phyloP scores from a whole-genome alignment of 441 rosid species.

The Adansonia madagascariensis region DNA sequence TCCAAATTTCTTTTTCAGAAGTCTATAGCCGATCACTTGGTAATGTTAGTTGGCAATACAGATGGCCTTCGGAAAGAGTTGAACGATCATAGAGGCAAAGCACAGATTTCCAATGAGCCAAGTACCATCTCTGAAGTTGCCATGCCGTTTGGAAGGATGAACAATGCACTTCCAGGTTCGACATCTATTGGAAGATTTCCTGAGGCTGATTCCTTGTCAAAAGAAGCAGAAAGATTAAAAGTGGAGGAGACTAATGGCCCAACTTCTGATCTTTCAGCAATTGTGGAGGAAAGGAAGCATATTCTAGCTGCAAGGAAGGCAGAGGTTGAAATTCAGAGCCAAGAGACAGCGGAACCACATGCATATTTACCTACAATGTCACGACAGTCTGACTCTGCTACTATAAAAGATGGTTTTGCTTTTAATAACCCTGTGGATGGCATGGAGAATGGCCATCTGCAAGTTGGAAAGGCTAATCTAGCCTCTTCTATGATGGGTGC shows the following conservation, averaged over 20 bases:
- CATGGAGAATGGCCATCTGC: conserved; percentile 49
- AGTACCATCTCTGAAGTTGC: conserved; percentile 49
- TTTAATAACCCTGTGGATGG: conserved; percentile 36
- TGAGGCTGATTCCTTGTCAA: conserved; percentile 51
- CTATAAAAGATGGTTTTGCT: conserved; percentile 40
- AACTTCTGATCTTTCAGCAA: conserved; percentile 38
- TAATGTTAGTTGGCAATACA: conserved; percentile 48
- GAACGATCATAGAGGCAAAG: conserved; percentile 58
- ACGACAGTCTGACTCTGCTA: conserved; percentile 45
- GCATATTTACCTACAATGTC: conserved; percentile 35
- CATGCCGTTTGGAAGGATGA: conserved; percentile 53
- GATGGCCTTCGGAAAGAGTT: conserved; percentile 64
- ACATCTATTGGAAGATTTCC: conserved; percentile 55
- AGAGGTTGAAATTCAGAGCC: conserved; percentile 56
- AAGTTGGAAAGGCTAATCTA: conserved; percentile 46
- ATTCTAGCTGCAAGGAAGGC: conserved; percentile 44
- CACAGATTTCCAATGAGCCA: conserved; percentile 55
- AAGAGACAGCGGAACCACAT: conserved; percentile 50
- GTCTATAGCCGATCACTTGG: conserved; percentile 29
- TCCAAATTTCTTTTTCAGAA: conserved; percentile 20
- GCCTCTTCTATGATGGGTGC: conserved; percentile 43
- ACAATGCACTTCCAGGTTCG: conserved; percentile 45
- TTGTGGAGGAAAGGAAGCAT: conserved; percentile 59
- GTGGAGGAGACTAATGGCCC: conserved; percentile 51
- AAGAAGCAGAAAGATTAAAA: conserved; percentile 53